phyloP scores from a whole-genome alignment of 495 filamentous ascomycete species.

The Xylaria venustula region DNA sequence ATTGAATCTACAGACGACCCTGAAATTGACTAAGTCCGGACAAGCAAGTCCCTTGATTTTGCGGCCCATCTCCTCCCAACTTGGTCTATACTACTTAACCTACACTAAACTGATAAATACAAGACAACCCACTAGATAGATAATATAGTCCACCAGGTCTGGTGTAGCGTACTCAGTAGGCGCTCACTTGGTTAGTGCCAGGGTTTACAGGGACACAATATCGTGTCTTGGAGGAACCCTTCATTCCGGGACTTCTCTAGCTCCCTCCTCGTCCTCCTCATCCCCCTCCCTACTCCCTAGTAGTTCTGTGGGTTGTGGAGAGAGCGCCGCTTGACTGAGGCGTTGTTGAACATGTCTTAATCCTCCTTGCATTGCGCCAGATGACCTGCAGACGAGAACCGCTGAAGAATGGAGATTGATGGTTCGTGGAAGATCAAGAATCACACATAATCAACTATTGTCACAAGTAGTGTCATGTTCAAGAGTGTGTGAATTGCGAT shows the following conservation, averaged over 20 bases:
- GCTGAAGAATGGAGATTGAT: no score
- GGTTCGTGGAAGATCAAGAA: no score
- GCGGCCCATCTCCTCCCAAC: neutral
- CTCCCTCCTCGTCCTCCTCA: neutral
- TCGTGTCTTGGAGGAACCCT: neutral
- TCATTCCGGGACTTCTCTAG: neutral
- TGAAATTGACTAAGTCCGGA: no score
- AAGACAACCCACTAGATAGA: no score
- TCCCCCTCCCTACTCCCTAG: constrained; percentile 5
- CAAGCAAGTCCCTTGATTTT: no score
- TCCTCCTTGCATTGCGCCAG: neutral
- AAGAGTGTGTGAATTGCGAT: constrained; percentile 1
- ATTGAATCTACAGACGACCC: neutral
- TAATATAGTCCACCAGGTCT: no score
- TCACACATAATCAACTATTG: no score
- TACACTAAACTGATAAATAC: no score
- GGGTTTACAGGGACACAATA: neutral
- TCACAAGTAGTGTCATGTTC: neutral
- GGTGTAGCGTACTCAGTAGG: neutral
- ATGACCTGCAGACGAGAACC: constrained; percentile 6
- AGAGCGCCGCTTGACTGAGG: constrained; percentile 5
- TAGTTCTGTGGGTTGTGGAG: neutral
- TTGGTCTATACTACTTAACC: neutral
- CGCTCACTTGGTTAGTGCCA: neutral
- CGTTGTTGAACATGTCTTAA: constrained; percentile 7